Evolutionary conservation across 2,329 filamentous ascomycete species (phyloP).

Genomic region (Exophiala mesophila): DNA sequence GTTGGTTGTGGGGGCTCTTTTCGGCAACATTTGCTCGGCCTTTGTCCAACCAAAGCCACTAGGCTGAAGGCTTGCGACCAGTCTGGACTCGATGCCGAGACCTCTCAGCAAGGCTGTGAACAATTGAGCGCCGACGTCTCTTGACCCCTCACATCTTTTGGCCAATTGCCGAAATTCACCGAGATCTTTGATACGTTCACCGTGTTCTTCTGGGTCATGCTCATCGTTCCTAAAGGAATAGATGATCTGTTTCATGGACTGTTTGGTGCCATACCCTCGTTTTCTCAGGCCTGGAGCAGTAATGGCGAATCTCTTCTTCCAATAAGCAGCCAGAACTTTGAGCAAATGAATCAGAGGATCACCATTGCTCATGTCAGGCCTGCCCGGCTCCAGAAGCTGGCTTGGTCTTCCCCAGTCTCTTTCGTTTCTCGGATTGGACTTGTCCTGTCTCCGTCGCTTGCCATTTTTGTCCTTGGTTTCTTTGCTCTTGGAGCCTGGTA

Average conservation of each 20-base stretch:
- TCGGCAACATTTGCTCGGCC: conserved; percentile 56
- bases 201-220: conserved; percentile 61
- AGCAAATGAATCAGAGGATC: conserved; percentile 76
- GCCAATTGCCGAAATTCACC: conserved; percentile 66
- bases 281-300: conserved; percentile 80
- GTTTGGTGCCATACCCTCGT: conserved; percentile 77
- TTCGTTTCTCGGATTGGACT: conserved; percentile 36
- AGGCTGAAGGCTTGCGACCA: conserved; percentile 81
- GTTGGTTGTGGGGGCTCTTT: conserved; percentile 9
- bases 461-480: conserved; percentile 34
- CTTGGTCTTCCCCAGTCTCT: conserved; percentile 71
- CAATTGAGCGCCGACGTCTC: conserved; percentile 82
- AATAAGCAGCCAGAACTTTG: conserved; percentile 73
- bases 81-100: conserved; percentile 72
- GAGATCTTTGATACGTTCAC: conserved; percentile 66
- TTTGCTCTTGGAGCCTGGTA: conserved; percentile 36
- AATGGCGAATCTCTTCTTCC: conserved; percentile 77
- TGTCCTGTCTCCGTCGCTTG: conserved; percentile 38
- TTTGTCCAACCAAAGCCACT: conserved; percentile 89
- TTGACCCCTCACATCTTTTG: conserved; percentile 67
- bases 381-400: conserved; percentile 62
- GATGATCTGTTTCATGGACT: conserved; percentile 67
- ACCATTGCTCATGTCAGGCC: conserved; percentile 71
- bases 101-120: conserved; percentile 82
- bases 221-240: conserved; percentile 62